Base-by-base conservation (phyloP, 768 basidiomycete species). In the Hypsizygus marmoreus region DNA sequence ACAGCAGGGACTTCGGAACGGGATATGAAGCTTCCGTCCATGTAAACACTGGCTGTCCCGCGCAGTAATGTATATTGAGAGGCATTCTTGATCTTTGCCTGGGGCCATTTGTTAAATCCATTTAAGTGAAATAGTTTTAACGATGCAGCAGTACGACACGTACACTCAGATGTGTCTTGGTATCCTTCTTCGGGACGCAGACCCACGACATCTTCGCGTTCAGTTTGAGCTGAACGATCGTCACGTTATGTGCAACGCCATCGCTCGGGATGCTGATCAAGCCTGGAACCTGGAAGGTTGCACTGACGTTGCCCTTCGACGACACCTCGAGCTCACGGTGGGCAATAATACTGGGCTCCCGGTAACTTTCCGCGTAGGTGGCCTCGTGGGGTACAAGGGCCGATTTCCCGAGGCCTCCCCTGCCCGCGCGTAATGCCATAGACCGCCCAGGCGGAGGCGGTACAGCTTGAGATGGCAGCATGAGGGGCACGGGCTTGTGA, bases 1-100 rank as follows among this genome's bases (percentile, higher is more conserved):
- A 65, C 61, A 1, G 45, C 26, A 0, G 65, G 61, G 2, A 66
- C 38, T 4, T 45, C 16, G 0, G 63, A 55, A 13, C 56, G 49
- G 4, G 64, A 58, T 14, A 66, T 61, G 45, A 67, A 67, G 39
- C 59, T 60, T 2, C 63, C 59, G 24, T 64, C 60, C 17, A 65
- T 57, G 23, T 63, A 65, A 16, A 66, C 50, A 25, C 56, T 65
- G 0, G 59, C 64, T 4, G 31, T 51, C 1, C 62, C 62, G 16
- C 40, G 28, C 11, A 66, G 42, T 23, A 64, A 28, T 4, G 61
- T 58, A 35, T 56, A 65, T n/a, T 57, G 56, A 4, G 63, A 65
- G 0, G 54, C 51, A 28, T 66, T 66, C 34, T 49, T 61, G 32
- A 66, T 59, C 25, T 59, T 57, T 17, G 64, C 64, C 65, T 64